These are phyloP conservation scores for Alternaria ethzedia DNA, from an alignment of 2,329 filamentous ascomycete species.

Conservation along the genomic window DNA sequence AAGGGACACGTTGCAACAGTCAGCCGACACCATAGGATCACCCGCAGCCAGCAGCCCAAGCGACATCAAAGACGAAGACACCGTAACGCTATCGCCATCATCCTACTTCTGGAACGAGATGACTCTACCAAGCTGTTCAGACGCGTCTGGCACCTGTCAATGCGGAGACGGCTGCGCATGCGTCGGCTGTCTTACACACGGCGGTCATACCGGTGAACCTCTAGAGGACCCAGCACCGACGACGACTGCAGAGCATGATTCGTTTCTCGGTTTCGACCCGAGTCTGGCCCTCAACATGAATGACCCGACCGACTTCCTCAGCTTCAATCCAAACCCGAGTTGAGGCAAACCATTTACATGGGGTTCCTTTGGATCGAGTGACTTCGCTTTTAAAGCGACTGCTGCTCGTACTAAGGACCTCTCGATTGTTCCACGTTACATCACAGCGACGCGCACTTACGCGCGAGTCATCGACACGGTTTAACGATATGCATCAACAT, in stretches of 20 bases:
- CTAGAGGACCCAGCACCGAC: constrained; percentile 31
- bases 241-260: constrained; percentile 15
- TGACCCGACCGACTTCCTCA: constrained; percentile 16
- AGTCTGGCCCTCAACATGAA: constrained; percentile 9
- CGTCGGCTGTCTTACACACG: constrained; percentile 60
- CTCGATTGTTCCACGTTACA: background rate
- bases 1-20: constrained; percentile 16
- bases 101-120: constrained; percentile 48
- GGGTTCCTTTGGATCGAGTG: background rate
- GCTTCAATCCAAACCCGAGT: constrained; percentile 8
- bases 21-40: constrained; percentile 16
- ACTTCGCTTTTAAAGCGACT: background rate
- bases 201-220: constrained; percentile 55
- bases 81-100: constrained; percentile 45
- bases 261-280: constrained; percentile 24
- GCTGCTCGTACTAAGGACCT: background rate
- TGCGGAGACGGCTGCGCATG: constrained; percentile 61
- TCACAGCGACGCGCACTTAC: background rate
- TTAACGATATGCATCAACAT: background rate
- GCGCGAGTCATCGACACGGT: background rate
- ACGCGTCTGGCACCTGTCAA: constrained; percentile 58
- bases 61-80: constrained; percentile 42
- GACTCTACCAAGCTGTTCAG: constrained; percentile 52
- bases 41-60: constrained; percentile 36
- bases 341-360: background rate